Base-by-base conservation (phyloP, 345 rosid species). In the Hibiscus tridactylites region DNA sequence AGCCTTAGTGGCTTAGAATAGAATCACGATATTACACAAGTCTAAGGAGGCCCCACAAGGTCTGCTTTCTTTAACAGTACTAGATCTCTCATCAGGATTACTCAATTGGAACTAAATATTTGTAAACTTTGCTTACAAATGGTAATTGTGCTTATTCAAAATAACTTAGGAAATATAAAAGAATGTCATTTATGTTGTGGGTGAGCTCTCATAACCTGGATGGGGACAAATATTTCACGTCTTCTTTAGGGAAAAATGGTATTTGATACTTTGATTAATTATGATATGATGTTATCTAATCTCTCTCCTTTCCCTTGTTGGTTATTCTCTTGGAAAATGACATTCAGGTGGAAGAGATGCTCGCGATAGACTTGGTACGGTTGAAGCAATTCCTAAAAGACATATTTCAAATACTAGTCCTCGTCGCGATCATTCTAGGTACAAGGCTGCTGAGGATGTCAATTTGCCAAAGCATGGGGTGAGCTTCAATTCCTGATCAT, bases 321-420 rank as follows among this genome's bases (percentile, higher is more conserved):
- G 42, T 31, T 49, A 31, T 29, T 72, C 58, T 2, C 10, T 61
- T n/a, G 78, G 73, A 68, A 44, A 63, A 24, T n/a, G 21, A 63
- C 72, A 68, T 73, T 0, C 65, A 81, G 86, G 81, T 68, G 91
- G 88, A 63, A 88, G 76, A 75, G 96, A 88, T 65, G 73, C 80
- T 5, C 87, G 89, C 16, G 93, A 87, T 28, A 85, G 86, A 79
- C 71, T 82, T 1, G 93, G 90, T 61, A 88, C 87, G 68, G 90
- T 84, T n/a, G 91, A 87, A 74, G 88, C 87, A 68, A 84, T 88
- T 82, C 78, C 93, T 58, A 75, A 88, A 72, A 84, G 87, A 73
- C 85, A 87, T 77, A 74, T 80, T 1, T 78, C 85, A 6, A 83
- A 79, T 31, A 59, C 74, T 54, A 65, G 83, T 49, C 83, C 83